These are phyloP conservation scores for Termitomyces sp. DNA, from an alignment of 768 basidiomycete genomes.

Conservation along the genomic window DNA sequence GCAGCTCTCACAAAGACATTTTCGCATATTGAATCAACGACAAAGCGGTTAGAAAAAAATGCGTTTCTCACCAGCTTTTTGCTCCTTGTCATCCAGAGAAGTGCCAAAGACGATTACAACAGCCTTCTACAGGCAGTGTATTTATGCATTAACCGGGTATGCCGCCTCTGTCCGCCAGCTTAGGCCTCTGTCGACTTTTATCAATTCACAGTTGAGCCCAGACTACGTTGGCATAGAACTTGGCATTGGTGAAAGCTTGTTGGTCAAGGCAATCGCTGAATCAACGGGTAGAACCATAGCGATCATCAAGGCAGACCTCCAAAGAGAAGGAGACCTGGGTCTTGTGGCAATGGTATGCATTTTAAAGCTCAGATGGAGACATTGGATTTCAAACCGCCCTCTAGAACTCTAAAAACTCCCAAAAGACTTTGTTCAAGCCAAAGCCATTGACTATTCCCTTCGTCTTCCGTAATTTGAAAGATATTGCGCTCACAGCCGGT, in stretches of 20 bases:
- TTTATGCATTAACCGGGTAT: slow-evolving; percentile 92
- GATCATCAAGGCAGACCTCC: slow-evolving; percentile 85
- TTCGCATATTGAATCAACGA: slow-evolving; percentile 86
- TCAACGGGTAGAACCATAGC: slow-evolving; percentile 86
- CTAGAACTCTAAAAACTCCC: slow-evolving; percentile 89
- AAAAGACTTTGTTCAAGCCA: slow-evolving; percentile 92
- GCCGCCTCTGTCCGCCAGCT: slow-evolving; percentile 15
- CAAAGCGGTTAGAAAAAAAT: slow-evolving; percentile 91
- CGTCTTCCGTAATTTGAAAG: slow-evolving; percentile 86
- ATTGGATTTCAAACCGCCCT: background rate
- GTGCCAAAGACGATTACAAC: slow-evolving; percentile 65
- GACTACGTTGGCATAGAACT: slow-evolving; percentile 95
- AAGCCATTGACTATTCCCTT: slow-evolving; percentile 84
- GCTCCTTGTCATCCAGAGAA: slow-evolving; percentile 82
- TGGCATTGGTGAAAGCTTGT: slow-evolving; percentile 91
- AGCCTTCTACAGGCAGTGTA: slow-evolving; percentile 88
- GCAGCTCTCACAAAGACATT: slow-evolving; percentile 89
- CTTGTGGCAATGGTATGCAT: slow-evolving; percentile 85
- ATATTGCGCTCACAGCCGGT: slow-evolving; percentile 84
- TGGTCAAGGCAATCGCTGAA: slow-evolving; percentile 93
- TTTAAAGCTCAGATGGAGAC: background rate
- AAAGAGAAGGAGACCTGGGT: slow-evolving; percentile 93
- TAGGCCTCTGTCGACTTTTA: slow-evolving; percentile 4
- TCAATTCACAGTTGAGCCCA: slow-evolving; percentile 65
- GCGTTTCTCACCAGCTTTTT: slow-evolving; percentile 85